Base-by-base conservation (phyloP, 2,329 filamentous ascomycete species). In the Pestalotiopsis fici region DNA sequence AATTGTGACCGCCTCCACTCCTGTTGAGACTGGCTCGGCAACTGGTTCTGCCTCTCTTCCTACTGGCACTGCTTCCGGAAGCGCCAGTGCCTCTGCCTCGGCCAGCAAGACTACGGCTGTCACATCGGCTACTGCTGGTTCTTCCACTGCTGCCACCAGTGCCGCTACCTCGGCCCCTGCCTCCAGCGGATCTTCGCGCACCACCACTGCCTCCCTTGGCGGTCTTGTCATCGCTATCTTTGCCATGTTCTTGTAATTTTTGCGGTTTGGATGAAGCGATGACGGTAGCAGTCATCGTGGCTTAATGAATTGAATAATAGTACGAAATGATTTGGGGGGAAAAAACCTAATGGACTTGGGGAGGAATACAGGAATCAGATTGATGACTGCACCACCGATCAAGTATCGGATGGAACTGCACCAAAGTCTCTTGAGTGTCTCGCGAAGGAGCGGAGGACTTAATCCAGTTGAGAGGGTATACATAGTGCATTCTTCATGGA, bases 161-260 rank as follows among this genome's bases (percentile, higher is more conserved):
- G 68, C 71, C 12, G 61, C 70, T 47, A 74, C 73, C 15, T 73
- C 76, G 23, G 74, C 75, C 4, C 74, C 75, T 9, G 65, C 74
- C 9, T 71, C 74, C 27, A 75, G 71, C 68, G 76, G 72, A 9
- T 79, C 77, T 1, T 75, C 72, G 39, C 73, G 74, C 31, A 69
- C 78, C 54, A 69, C 73, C 9, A 73, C 73, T 4, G 76, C 76
- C 31, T 81, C 80, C 0, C 67, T 78, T 43, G 73, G 74, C 11
- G 80, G 78, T 18, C 71, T 82, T 15, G 71, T 76, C 54, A 55
- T 80, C 25, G 78, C 76, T 23, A 59, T 80, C 57, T 65, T 76
- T 15, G 78, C 77, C 9, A 72, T 79, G 50, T 71, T 78, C 61
- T 69, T 82, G 73, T 83, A 78, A 78, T 59, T 25, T 65, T n/a